A percentile compares a stretch with the other conserved stretches of the same genome.
Evolutionary conservation across 2,329 filamentous ascomycete genomes (phyloP).

Genomic region (Aschersonia sp.): DNA sequence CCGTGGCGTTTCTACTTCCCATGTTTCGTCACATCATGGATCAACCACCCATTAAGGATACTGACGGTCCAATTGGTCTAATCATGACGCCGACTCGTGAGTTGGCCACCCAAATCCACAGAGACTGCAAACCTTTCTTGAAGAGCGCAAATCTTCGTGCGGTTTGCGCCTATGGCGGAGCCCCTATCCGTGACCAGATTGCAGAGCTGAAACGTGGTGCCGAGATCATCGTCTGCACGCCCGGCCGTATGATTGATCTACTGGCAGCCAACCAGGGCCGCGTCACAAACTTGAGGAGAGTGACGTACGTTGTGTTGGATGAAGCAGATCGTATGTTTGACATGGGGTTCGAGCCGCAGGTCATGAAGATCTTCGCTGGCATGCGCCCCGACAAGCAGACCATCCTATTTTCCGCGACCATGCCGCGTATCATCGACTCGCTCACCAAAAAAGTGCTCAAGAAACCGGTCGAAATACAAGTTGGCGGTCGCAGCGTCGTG

Average conservation of each 20-base stretch:
- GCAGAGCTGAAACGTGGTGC: constrained; percentile 90
- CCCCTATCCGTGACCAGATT: constrained; percentile 95
- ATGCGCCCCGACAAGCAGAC: constrained; percentile 88
- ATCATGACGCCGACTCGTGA: constrained; percentile 94
- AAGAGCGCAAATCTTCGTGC: constrained; percentile 74
- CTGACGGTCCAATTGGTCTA: constrained; percentile 76
- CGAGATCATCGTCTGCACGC: constrained; percentile 89
- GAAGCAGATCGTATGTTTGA: constrained; percentile 99
- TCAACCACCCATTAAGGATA: constrained; percentile 64
- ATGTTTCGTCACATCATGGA: constrained; percentile 99
- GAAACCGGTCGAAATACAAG: constrained; percentile 79
- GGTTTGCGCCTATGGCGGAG: constrained; percentile 88
- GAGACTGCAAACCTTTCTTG: constrained; percentile 87
- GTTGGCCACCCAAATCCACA: constrained; percentile 83
- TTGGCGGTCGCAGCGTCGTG: constrained; percentile 76
- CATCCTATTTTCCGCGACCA: constrained; percentile 91
- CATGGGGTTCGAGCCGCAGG: constrained; percentile 97
- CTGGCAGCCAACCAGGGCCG: constrained; percentile 87
- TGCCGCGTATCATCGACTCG: constrained; percentile 84
- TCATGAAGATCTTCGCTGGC: constrained; percentile 90
- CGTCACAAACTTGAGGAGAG: constrained; percentile 77
- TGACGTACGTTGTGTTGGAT: constrained; percentile 90
- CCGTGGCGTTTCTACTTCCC: constrained; percentile 83
- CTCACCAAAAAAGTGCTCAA: constrained; percentile 78
- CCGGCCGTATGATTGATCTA: constrained; percentile 90